These are phyloP conservation scores for Backusella westeae DNA, from an alignment of 192 early-diverging fungal species.

Conservation along the genomic window DNA sequence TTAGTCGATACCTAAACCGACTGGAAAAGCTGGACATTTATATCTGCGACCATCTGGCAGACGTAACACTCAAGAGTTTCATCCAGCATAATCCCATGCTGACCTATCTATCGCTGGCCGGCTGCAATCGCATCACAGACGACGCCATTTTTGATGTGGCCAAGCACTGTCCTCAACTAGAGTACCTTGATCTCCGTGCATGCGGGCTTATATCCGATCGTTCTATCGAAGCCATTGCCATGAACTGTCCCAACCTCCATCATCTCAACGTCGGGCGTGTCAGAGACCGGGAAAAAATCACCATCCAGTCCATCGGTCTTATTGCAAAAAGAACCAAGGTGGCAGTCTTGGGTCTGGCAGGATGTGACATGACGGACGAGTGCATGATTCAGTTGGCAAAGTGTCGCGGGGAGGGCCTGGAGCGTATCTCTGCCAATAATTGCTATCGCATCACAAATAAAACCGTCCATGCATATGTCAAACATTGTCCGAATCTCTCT, in stretches of 20 bases:
- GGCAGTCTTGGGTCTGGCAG: constrained; percentile 46
- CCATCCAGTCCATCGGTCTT: constrained; percentile 40
- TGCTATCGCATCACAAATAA: constrained; percentile 44
- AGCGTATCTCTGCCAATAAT: constrained; percentile 46
- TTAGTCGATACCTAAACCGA: constrained; percentile 23
- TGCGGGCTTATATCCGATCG: constrained; percentile 44
- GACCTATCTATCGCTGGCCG: constrained; percentile 43
- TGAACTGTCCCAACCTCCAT: constrained; percentile 35
- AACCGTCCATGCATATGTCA: constrained; percentile 42
- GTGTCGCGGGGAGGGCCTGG: constrained; percentile 30
- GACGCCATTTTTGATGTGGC: constrained; percentile 40
- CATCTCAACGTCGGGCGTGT: constrained; percentile 53
- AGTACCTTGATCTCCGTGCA: constrained; percentile 45
- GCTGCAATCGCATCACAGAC: constrained; percentile 49
- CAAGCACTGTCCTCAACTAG: constrained; percentile 38
- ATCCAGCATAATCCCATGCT: constrained; percentile 28
- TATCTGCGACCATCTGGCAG: constrained; percentile 50
- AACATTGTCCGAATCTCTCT: constrained; percentile 43
- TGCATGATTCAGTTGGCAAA: constrained; percentile 45
- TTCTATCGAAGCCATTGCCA: constrained; percentile 40
- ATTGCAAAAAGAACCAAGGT: constrained; percentile 45
- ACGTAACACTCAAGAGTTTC: constrained; percentile 38
- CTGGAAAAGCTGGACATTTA: constrained; percentile 47
- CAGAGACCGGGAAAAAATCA: constrained; percentile 39
- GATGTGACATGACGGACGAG: constrained; percentile 47